Evolutionary conservation across 2,329 filamentous ascomycete genomes (phyloP).

Genomic region (Bimuria novae-zelandiae): DNA sequence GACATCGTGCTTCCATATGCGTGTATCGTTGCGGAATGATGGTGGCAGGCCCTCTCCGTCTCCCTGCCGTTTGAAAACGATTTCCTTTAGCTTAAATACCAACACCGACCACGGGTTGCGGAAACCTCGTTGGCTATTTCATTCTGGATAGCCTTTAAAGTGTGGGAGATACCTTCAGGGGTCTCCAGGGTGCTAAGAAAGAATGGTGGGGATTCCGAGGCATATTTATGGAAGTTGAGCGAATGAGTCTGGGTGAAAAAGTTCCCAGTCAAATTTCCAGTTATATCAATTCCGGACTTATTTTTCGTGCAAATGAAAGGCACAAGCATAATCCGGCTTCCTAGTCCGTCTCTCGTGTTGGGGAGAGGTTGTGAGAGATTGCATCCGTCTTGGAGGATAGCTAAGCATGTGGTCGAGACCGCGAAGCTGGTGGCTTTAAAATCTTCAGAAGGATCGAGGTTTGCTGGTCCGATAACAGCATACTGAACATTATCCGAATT

Average conservation of each 20-base stretch:
- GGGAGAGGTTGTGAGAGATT: not conserved
- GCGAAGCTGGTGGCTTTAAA: slow-evolving; percentile 18
- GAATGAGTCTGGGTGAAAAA: slow-evolving; percentile 8
- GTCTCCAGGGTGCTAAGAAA: not conserved
- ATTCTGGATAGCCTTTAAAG: not conserved
- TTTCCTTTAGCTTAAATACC: slow-evolving; percentile 9
- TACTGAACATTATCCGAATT: slow-evolving; percentile 9
- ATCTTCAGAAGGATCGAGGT: slow-evolving; percentile 7
- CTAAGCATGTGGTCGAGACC: slow-evolving; percentile 18
- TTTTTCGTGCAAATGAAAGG: slow-evolving; percentile 18
- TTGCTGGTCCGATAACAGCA: slow-evolving; percentile 15
- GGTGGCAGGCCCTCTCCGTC: slow-evolving; percentile 10
- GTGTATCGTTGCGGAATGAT: slow-evolving; percentile 7
- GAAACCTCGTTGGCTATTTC: slow-evolving; percentile 17
- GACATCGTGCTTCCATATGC: slow-evolving; percentile 15
- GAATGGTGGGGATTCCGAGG: slow-evolving; percentile 9
- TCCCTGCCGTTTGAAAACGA: slow-evolving; percentile 12
- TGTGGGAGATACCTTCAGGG: not conserved
- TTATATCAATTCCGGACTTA: slow-evolving; percentile 12
- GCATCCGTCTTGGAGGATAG: slow-evolving; percentile 13
- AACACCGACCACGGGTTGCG: slow-evolving; percentile 14
- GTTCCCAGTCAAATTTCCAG: slow-evolving; percentile 13
- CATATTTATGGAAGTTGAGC: slow-evolving; percentile 14
- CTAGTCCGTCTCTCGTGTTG: not conserved
- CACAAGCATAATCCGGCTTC: slow-evolving; percentile 5